Base-by-base conservation (phyloP, 2,329 filamentous ascomycete genomes). In the Cordyceps fumosorosea region DNA sequence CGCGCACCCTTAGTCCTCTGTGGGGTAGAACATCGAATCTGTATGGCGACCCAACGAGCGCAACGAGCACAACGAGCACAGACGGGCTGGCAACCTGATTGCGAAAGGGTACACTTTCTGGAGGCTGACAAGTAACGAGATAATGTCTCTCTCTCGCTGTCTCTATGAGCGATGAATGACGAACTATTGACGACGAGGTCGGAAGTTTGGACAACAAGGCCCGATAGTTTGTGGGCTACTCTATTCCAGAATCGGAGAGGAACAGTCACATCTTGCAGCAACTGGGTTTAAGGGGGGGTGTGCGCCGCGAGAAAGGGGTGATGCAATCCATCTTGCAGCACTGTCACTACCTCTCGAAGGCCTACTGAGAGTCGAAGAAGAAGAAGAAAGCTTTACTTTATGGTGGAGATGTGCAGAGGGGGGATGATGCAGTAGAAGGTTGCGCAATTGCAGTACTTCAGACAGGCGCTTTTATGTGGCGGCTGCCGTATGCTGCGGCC, bases 181-280 rank as follows among this genome's bases (percentile, higher is more conserved):
- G 3, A 6, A 50, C 37, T 40, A 57, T 57, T 48, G 29, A 57
- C 14, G 44, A 34, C 20, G 44, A 47, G 22, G 44, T 57, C 37
- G 55, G 55, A 22, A 14, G 20, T 40, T 7, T 5, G 37, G 37
- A 14, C 40, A 42, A 42, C 5, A 59, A 20, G 54, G 40, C 42
- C 26, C 24, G 24, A 18, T 12, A 32, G 26, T 4, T 47, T 60
- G 47, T 60, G 50, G 50, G n/a, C 40, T 14, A 48, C 32, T 51
- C 63, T 63, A 64, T 48, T 29, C 56, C 50, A 48, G 50, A 63
- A 63, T 55, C 53, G 60, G 64, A 65, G 60, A 65, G 62, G 44
- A 60, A 57, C 45, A 52, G 63, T 65, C 64, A 65, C 60, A 64
- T 64, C 56, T 56, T 64, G 64, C 64, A 65, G 60, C 60, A 64